Evolutionary conservation across 371 early-diverging fungal genomes (phyloP).

Genomic region (Capillidium heterosporum): DNA sequence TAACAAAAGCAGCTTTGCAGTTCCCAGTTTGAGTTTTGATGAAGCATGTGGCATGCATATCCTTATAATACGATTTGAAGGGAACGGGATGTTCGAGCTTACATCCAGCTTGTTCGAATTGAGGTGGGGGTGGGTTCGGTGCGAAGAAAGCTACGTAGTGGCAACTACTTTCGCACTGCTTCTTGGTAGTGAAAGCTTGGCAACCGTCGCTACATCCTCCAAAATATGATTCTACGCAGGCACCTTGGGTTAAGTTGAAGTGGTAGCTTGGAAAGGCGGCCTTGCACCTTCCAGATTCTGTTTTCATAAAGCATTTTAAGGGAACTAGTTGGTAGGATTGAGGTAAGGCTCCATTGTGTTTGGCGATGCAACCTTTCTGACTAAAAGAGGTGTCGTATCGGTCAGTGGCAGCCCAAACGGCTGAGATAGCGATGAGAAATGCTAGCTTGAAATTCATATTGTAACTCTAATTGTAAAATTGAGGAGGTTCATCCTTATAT

Average conservation of each 20-base stretch:
- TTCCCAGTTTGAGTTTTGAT: too few species aligned
- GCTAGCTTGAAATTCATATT: too few species aligned
- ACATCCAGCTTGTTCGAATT: neutral
- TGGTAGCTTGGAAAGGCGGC: neutral
- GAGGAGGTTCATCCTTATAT: too few species aligned
- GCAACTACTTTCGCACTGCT: neutral
- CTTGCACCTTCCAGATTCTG: neutral
- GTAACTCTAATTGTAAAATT: too few species aligned
- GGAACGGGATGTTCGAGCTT: neutral
- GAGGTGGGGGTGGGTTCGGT: neutral
- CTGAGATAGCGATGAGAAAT: too few species aligned
- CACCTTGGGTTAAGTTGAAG: too few species aligned
- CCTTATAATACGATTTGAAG: neutral
- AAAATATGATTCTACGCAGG: neutral
- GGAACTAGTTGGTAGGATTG: neutral
- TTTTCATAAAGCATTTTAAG: neutral
- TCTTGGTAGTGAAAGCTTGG: neutral
- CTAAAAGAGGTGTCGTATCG: too few species aligned
- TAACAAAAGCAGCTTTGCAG: too few species aligned
- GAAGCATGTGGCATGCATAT: neutral
- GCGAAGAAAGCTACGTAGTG: neutral
- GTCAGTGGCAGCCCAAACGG: too few species aligned
- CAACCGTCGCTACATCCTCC: neutral
- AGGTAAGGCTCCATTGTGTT: too few species aligned
- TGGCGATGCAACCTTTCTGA: too few species aligned